A percentile compares a stretch with the other conserved stretches of the same genome.
Evolutionary conservation across 2,329 filamentous ascomycete genomes (phyloP).

Genomic region (Aspergillus arachidicola): DNA sequence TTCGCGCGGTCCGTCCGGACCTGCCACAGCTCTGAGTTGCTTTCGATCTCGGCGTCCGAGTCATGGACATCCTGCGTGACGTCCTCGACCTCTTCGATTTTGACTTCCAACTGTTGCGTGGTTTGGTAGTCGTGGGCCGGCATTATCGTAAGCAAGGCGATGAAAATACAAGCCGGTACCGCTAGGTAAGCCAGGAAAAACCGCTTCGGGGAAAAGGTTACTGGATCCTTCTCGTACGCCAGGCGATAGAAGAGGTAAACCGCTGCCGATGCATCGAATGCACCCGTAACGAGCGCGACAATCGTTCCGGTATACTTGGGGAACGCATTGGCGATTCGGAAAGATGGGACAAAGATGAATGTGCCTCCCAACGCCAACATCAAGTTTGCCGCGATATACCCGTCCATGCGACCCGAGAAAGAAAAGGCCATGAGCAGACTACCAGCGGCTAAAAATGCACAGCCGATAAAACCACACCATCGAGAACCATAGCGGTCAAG

Average conservation of each 20-base stretch:
- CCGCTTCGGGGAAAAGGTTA: conserved; percentile 50
- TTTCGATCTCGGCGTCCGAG: conserved; percentile 54
- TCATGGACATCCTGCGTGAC: conserved; percentile 49
- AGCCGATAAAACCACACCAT: conserved; percentile 71
- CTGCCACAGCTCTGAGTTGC: conserved; percentile 48
- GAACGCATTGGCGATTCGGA: conserved; percentile 82
- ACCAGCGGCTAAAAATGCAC: conserved; percentile 67
- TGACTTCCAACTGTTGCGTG: conserved; percentile 72
- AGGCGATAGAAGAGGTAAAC: conserved; percentile 76
- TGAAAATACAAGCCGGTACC: conserved; percentile 66
- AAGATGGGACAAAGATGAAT: conserved; percentile 78
- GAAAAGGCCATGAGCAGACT: conserved; percentile 73
- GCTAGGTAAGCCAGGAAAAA: conserved; percentile 75
- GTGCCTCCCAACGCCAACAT: conserved; percentile 76
- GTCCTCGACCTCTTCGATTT: conserved; percentile 58
- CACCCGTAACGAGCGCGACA: conserved; percentile 75
- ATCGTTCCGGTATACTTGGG: conserved; percentile 74
- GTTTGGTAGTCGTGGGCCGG: conserved; percentile 75
- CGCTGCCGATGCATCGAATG: conserved; percentile 80
- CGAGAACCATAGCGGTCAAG: conserved; percentile 82
- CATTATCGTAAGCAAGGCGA: conserved; percentile 69
- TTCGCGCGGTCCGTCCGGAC: conserved; percentile 59
- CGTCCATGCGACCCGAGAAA: conserved; percentile 66
- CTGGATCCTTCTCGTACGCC: conserved; percentile 62
- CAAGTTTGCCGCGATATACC: conserved; percentile 72